Evolutionary conservation across 331 rosid genomes (phyloP).

Genomic region (Pyrus hybrid): DNA sequence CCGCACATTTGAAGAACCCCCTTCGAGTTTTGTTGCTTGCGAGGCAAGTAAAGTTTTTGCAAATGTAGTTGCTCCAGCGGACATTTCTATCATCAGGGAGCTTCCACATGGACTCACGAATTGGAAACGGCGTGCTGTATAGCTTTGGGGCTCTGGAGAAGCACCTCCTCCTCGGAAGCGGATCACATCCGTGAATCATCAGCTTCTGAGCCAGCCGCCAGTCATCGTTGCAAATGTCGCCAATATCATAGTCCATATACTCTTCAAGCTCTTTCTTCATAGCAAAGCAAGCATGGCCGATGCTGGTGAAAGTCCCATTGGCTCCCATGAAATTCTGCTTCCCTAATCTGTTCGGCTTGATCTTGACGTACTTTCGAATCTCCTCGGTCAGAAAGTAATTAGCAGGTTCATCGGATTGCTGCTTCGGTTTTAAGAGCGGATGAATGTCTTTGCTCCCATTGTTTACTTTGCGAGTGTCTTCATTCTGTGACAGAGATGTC

Average conservation of each 20-base stretch:
- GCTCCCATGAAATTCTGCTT: slow-evolving; percentile 73
- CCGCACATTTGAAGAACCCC: slow-evolving; percentile 69
- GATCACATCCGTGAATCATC: slow-evolving; percentile 83
- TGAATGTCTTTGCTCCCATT: slow-evolving; percentile 6
- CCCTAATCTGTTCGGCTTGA: slow-evolving; percentile 57
- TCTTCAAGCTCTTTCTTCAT: slow-evolving; percentile 62
- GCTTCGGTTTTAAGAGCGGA: slow-evolving; percentile 35
- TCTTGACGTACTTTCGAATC: slow-evolving; percentile 55
- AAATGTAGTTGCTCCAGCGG: slow-evolving; percentile 58
- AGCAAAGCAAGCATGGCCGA: slow-evolving; percentile 64
- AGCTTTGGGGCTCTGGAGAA: slow-evolving; percentile 50
- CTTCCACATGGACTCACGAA: slow-evolving; percentile 50
- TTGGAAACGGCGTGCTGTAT: slow-evolving; percentile 38
- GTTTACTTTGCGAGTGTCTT: background rate
- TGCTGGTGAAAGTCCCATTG: slow-evolving; percentile 69
- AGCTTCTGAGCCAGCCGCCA: slow-evolving; percentile 71
- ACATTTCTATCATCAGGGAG: slow-evolving; percentile 65
- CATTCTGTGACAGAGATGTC: slow-evolving; percentile 12
- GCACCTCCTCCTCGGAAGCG: slow-evolving; percentile 69
- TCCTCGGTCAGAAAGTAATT: slow-evolving; percentile 63
- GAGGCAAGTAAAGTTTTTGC: slow-evolving; percentile 66
- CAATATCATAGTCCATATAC: slow-evolving; percentile 71
- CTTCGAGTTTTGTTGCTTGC: slow-evolving; percentile 30
- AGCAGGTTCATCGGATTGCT: slow-evolving; percentile 34
- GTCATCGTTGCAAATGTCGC: slow-evolving; percentile 70